A percentile compares a stretch with the other conserved stretches of the same genome.
Conservation (phyloP, 2,329 filamentous ascomycete species). For the Talaromyces verruculosus region DNA sequence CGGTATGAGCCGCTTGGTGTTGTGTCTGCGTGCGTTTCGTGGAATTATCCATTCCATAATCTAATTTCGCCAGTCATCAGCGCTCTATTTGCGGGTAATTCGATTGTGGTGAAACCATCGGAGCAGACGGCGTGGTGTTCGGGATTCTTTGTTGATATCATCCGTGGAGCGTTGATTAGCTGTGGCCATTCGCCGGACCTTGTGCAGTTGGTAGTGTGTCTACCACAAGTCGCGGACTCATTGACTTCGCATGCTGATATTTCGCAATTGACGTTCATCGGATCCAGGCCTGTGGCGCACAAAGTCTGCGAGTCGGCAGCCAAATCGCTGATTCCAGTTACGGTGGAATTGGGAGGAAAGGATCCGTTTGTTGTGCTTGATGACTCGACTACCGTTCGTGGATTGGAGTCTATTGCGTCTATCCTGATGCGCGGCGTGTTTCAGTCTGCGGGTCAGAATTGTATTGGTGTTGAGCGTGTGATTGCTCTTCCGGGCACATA, state of each 20-base stretch:
- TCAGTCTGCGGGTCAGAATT: constrained; percentile 95
- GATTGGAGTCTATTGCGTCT: constrained; percentile 70
- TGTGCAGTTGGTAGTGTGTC: constrained; percentile 82
- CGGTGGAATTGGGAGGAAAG: constrained; percentile 91
- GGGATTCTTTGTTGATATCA: constrained; percentile 75
- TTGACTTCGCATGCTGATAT: constrained; percentile 83
- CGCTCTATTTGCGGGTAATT: constrained; percentile 86
- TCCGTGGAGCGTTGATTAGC: constrained; percentile 72
- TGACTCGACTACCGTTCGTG: constrained; percentile 59
- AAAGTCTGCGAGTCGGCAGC: constrained; percentile 84
- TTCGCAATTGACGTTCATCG: constrained; percentile 92
- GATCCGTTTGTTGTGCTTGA: constrained; percentile 89
- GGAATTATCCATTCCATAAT: constrained; percentile 98
- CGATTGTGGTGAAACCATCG: constrained; percentile 87
- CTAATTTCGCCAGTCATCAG: constrained; percentile 88
- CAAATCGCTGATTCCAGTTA: constrained; percentile 79
- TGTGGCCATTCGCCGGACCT: constrained; percentile 81
- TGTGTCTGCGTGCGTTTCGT: constrained; percentile 87
- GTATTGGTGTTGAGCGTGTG: constrained; percentile 93
- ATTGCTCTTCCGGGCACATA: constrained; percentile 78
- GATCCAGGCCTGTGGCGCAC: constrained; percentile 81
- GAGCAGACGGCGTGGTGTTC: constrained; percentile 96
- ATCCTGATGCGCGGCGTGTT: constrained; percentile 90
- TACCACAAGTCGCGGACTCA: constrained; percentile 76
- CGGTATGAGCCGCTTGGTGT: constrained; percentile 90